Base-by-base conservation (phyloP, 108 stramenopile species). In the Skeletonema tropicum region DNA sequence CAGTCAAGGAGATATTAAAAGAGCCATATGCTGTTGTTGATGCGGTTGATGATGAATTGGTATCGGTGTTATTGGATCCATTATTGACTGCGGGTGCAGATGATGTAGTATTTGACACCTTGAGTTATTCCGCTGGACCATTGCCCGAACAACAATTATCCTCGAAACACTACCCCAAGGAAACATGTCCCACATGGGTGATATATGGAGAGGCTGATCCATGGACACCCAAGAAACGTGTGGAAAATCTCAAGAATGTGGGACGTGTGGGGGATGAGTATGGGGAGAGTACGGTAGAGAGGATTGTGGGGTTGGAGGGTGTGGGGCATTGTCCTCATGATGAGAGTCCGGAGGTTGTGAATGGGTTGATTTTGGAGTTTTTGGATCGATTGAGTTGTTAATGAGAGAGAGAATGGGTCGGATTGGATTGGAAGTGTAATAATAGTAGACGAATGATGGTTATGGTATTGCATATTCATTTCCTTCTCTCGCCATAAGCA, bases 261-360 rank as follows among this genome's bases (percentile, higher is more conserved):
- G n/a, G n/a, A n/a, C n/a, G n/a, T n/a, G n/a, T n/a, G n/a, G n/a
- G n/a, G n/a, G n/a, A n/a, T n/a, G n/a, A n/a, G n/a, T n/a, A n/a
- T n/a, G n/a, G n/a, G n/a, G n/a, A n/a, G n/a, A 33, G 48, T 13
- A 33, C 78, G 21, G 92, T 96, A 45, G 86, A 98, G 76, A 75
- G 64, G 57, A 88, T 97, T 25, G 75, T 87, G 11, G 88, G 79
- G 17, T 89, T 92, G 55, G 85, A 88, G 6, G 96, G 94, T 11
- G 92, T 90, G 21, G 98, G 98, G 12, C 98, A 98, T 80, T 98
- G 98, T 83, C 98, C 98, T 26, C 92, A 94, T 75, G 98, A 98
- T 74, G 97, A 98, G 72, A 86, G 86, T 10, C 97, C 98, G 31
- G 94, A 96, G 29, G 73, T 92, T 55, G 97, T 97, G 38, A 94